Evolutionary conservation across 1,284 basidiomycete genomes (phyloP).

Genomic region (Ustilago esculenta): DNA sequence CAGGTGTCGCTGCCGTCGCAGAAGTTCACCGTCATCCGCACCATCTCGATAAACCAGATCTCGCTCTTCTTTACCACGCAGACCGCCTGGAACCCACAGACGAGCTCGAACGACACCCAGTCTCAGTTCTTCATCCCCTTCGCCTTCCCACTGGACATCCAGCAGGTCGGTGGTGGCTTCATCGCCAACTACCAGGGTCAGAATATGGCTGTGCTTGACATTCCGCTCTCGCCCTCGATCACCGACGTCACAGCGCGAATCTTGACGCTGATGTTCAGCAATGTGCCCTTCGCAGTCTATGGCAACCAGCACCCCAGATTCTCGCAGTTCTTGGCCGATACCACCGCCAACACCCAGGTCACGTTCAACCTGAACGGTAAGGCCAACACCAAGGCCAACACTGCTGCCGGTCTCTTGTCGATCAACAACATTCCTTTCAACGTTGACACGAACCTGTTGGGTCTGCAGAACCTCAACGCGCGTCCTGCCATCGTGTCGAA

Average conservation of each 20-base stretch:
- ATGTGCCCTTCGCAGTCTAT: slow-evolving; percentile 75
- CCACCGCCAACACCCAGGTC: slow-evolving; percentile 72
- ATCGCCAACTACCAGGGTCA: slow-evolving; percentile 72
- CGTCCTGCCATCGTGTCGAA: slow-evolving; percentile 73
- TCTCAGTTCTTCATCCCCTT: slow-evolving; percentile 78
- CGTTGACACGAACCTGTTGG: slow-evolving; percentile 74
- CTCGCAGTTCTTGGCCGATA: slow-evolving; percentile 76
- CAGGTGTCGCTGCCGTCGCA: slow-evolving; percentile 75
- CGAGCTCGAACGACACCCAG: slow-evolving; percentile 74
- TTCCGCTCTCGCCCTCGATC: slow-evolving; percentile 74
- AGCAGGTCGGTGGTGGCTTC: slow-evolving; percentile 74
- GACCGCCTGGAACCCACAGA: slow-evolving; percentile 71
- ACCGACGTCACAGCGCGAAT: slow-evolving; percentile 76
- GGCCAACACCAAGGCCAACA: slow-evolving; percentile 74
- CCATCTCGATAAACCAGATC: slow-evolving; percentile 75
- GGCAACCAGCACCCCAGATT: slow-evolving; percentile 72
- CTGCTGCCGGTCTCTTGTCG: slow-evolving; percentile 76
- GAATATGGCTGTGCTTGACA: slow-evolving; percentile 74
- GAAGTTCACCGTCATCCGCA: slow-evolving; percentile 76
- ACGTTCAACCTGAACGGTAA: slow-evolving; percentile 73
- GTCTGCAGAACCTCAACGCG: slow-evolving; percentile 76
- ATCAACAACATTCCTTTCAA: slow-evolving; percentile 74
- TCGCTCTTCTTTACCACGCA: slow-evolving; percentile 74
- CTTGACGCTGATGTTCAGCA: slow-evolving; percentile 74
- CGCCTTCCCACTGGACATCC: slow-evolving; percentile 77